Base-by-base conservation (phyloP, 208 protist genomes). In the Trypanosoma cruzi region DNA sequence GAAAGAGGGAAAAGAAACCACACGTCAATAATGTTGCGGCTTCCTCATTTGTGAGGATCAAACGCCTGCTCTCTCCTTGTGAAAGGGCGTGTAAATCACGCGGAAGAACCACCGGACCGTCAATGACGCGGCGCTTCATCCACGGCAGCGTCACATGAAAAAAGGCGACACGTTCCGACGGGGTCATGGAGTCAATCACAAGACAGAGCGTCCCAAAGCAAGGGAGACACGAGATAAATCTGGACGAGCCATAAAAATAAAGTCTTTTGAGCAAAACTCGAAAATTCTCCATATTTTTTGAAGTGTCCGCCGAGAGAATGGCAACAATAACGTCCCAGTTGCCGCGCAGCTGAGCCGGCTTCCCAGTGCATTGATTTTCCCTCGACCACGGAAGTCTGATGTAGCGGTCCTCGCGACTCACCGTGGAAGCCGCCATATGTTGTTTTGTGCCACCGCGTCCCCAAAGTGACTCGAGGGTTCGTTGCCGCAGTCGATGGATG, bases 1-100 rank as follows among this genome's bases (percentile, higher is more conserved):
- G 84, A 63, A 89, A 90, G 3, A 90, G 68, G 0, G 82, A 92
- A 59, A 92, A 92, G 68, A 94, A 90, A 61, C 65, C 69, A 64
- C 84, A 90, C 50, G 72, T 77, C 64, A 87, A 42, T 8, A 90
- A 71, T 49, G 66, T 75, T 50, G 74, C 55, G 5, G 55, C 64
- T 59, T 94, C 75, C 3, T 74, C 63, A 62, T 76, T 29, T 1
- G 65, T 74, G 18, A 90, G 44, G 26, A 78, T 48, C 0, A 88
- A 40, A 4, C 52, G 56, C 18, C 48, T 56, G 26, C 69, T 83
- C 11, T 54, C 46, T 26, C 73, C 64, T 46, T 82, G 73, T 10
- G 57, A 48, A 22, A 88, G 72, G 2, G 88, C 53, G 0, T 69
- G 60, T 53, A 90, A 77, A 24, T 72, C 8, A 16, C 40, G 26